Evolutionary conservation across 345 rosid genomes (phyloP), one percentile per base, ranked within the genome.

Genomic region (Lenwebbia sp.): DNA sequence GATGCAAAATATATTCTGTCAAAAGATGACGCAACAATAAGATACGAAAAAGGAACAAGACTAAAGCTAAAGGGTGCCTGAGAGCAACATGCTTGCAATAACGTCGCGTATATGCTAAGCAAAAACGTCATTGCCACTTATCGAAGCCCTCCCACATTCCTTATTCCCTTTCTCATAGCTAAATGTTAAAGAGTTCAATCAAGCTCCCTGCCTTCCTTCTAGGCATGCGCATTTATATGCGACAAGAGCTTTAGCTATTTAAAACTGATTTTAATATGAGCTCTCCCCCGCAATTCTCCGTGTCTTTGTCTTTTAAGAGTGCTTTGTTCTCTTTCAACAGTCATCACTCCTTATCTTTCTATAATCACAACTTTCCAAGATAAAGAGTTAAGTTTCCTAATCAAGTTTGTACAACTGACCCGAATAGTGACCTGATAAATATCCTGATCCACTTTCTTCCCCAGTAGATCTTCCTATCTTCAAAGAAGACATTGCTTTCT

Each of bases 401-500:
- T 30, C 6, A 10, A 55, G 19, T 55, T 83, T 37, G 44, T 50
- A 53, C 40, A 50, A 53, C 13, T 44, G 55, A 21, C 54, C 84
- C 6, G 1, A 30, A 41, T 26, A 50, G 56, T 50, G 78, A 70
- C 82, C 52, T n/a, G 86, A 33, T 53, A 15, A 55, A 54, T 40
- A 83, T 81, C 30, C 37, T 84, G 21, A 44, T 84, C 84, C 58
- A 91, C 94, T 94, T 88, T 88, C 89, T 87, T 54, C 83, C 70
- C 44, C 33, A 82, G 62, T 28, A 62, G 88, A 84, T 83, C 60
- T 28, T 58, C 78, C 74, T 23, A 37, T 58, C 86, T 89, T 92
- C 86, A 88, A 54, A 51, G 94, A 93, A 54, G 92, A 91, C 55
- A 94, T 70, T 52, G 95, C 96, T 90, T 83, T 91, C 89, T 88